Base-by-base conservation (phyloP, 2,329 filamentous ascomycete species). In the Trichoderma afroharzianum region DNA sequence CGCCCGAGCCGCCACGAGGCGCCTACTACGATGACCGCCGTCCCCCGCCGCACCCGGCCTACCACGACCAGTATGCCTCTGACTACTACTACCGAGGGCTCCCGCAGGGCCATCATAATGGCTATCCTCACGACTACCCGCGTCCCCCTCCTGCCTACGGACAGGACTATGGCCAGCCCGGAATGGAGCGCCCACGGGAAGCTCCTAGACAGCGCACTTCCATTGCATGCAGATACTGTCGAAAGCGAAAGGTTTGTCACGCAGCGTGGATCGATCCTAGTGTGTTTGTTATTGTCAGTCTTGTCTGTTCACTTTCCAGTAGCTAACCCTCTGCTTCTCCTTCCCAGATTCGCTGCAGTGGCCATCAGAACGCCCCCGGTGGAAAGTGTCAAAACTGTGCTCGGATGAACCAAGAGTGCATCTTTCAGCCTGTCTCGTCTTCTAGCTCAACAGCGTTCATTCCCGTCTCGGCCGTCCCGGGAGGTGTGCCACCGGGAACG, bases 371-470 rank as follows among this genome's bases (percentile, higher is more conserved):
- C 73, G 87, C 86, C 0, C 85, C 86, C 0, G 87, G 87, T 24
- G 88, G 87, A 12, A 88, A 89, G 74, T 90, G 88, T 74, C 85
- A 87, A 69, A 90, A 89, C 75, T 90, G 88, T 75, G 86, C 87
- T 50, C 87, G 88, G 73, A 88, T 89, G 80, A 87, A 88, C 63
- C 88, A 89, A 74, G 87, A 90, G 73, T 90, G 88, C 72, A 84
- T 89, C 15, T 89, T 90, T 72, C 87, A 89, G 75, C 88, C 87
- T 0, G 88, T 89, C 1, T 88, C 86, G 4, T 86, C 85, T 0
- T 85, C 86, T 12, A 84, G 85, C 50, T 86, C 86, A 6, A 87
- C 87, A 1, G 87, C 87, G 1, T 89, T 89, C 73, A 86, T 89
- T 15, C 87, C 88, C 1, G 85, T 90, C 6, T 88, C 86, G 3